Evolutionary conservation across 2,329 filamentous ascomycete species (phyloP), one percentile per base, ranked within the genome.

Genomic region (Trichoderma citrinoviride): DNA sequence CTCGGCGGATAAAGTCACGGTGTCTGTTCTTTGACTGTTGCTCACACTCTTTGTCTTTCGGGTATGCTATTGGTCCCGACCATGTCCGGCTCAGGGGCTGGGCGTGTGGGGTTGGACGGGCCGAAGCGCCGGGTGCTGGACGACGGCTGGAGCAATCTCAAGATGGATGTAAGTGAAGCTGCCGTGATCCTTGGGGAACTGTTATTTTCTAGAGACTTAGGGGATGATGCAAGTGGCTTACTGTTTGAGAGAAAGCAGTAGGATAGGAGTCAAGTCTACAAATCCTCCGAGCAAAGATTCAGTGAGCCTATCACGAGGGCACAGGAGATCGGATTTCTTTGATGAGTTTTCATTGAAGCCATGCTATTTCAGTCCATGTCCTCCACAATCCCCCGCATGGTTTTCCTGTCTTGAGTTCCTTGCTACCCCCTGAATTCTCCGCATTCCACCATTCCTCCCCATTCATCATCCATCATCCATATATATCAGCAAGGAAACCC

Each of bases 21-120:
- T 7, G 1, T 19, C 17, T 41, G 14, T n/a, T n/a, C 44, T 29
- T 19, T 29, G 19, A 21, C 2, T 41, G 29, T 15, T 14, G 33
- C 12, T 37, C 33, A 3, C 21, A 7, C 33, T 6, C 8, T 41
- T 5, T 25, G n/a, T 5, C 14, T 4, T n/a, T 5, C 7, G 40
- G 29, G n/a, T 6, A 10, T 40, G 27, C 27, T 41, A 54, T 43
- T 44, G 47, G 47, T 23, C 15, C 43, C 40, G 40, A 25, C n/a
- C 8, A 37, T 19, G 7, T 46, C 60, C 27, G 60, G 60, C 49
- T 46, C 40, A 41, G 60, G 40, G 49, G 33, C 49, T 50, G 15
- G 37, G 6, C n/a, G 17, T 37, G 60, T 46, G 60, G 60, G 27
- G 49, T 53, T 46, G 25, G 49, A 61, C 60, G 60, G 60, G 49